Conservation (phyloP, 306 rosid genomes). For the Clitoria ternatea region DNA sequence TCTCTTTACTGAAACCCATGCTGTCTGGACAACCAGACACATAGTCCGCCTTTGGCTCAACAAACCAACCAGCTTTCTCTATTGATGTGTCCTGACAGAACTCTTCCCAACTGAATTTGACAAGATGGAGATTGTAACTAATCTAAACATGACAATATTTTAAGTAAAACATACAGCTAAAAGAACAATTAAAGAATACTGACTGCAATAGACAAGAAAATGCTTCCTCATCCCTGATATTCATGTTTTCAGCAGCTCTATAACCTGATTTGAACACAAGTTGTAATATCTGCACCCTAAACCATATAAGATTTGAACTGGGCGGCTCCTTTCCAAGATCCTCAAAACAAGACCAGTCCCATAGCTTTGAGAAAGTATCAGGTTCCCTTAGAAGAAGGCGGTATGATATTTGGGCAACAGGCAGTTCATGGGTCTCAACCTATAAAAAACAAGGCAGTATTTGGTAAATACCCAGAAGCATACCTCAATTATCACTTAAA, state of each 20-base stretch:
- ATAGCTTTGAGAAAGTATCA: slow-evolving; percentile 54
- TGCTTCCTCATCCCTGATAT: slow-evolving; percentile 45
- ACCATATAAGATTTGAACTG: slow-evolving; percentile 61
- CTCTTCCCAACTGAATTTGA: slow-evolving; percentile 71
- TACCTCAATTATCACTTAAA: neutral
- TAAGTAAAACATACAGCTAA: slow-evolving; percentile 1
- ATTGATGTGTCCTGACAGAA: slow-evolving; percentile 70
- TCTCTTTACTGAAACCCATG: slow-evolving; percentile 34
- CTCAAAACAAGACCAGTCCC: slow-evolving; percentile 82
- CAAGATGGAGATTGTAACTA: slow-evolving; percentile 20
- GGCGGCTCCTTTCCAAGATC: slow-evolving; percentile 37
- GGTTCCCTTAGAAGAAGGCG: slow-evolving; percentile 57
- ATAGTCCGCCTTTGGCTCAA: slow-evolving; percentile 33
- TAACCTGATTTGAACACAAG: slow-evolving; percentile 53
- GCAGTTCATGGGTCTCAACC: slow-evolving; percentile 41
- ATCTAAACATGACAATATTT: slow-evolving; percentile 5
- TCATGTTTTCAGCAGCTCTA: slow-evolving; percentile 39
- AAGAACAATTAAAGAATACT: slow-evolving; percentile 26
- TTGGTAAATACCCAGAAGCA: neutral
- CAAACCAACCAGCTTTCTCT: slow-evolving; percentile 64
- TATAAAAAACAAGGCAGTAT: neutral
- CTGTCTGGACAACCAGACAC: slow-evolving; percentile 23
- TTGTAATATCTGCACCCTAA: slow-evolving; percentile 47
- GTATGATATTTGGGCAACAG: slow-evolving; percentile 57
- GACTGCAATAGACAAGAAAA: slow-evolving; percentile 62